Evolutionary conservation across 306 rosid species (phyloP), one percentile per base, ranked within the genome.

Genomic region (Canavalia ensiformis): DNA sequence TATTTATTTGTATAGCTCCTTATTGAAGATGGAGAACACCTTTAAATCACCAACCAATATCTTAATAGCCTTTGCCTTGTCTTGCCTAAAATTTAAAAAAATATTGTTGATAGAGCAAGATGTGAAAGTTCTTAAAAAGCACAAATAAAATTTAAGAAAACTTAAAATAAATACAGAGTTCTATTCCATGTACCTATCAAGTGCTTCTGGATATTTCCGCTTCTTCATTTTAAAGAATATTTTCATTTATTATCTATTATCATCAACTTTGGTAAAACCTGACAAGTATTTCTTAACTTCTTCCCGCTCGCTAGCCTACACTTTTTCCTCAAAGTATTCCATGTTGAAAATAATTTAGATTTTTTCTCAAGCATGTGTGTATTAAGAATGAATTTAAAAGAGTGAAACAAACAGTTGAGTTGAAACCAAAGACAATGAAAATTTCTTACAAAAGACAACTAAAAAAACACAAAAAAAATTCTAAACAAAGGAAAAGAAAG

Each of bases 171-270:
- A 69, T 31, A 51, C 52, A 51, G 50, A 18, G 25, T 18, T 18
- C 25, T 44, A 63, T 51, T 69, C 69, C 35, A 29, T 57, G 51
- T 87, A 94, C 98, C 94, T 83, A 83, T 94, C 98, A 70, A 94
- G 97, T 13, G 97, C 98, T 89, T 94, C 97, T 6, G 92, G 92
- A 86, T 92, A 94, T 77, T 94, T 94, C 82, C 92, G 97, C 89
- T 94, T 94, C 80, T 92, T 88, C 63, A 94, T 89, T 82, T 94
- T 97, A 68, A 92, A 94, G 78, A 94, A 90, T 79, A 92, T 88
- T 89, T 94, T 94, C 92, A 92, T 88, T 1, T 97, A 92, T 86
- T 90, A 89, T 92, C 95, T 85, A 86, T 94, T 94, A 85, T 94
- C 97, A 68, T 92, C 95, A 42, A 89, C 92, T 89, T 90, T 94